These are phyloP conservation scores for Chrysopogon serrulatus DNA, from an alignment of 176 grass and related monocot species.

Conservation along the genomic window DNA sequence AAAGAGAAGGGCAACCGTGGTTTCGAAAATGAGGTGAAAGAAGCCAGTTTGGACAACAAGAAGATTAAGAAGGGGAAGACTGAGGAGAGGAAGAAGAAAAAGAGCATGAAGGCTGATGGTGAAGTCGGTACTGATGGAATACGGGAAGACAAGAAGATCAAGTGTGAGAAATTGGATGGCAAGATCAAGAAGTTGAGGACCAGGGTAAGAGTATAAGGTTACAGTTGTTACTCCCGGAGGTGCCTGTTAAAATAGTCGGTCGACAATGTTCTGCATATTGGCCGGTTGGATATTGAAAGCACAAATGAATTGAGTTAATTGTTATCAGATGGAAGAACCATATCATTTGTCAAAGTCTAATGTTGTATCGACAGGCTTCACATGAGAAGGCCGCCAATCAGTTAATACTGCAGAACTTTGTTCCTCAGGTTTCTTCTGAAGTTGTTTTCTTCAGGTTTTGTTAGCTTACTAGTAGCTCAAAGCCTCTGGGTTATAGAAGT, in stretches of 20 bases:
- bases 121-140: neutral
- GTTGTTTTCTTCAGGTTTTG: conserved; percentile 24
- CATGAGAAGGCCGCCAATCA: neutral
- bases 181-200: conserved; percentile 37
- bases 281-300: neutral
- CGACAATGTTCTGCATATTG: neutral
- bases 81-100: conserved; percentile 34
- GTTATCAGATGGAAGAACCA: neutral
- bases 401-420: neutral
- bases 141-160: conserved; percentile 33
- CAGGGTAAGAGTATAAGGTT: conserved; percentile 30
- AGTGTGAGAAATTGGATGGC: conserved; percentile 15
- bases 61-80: conserved; percentile 6
- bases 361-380: conserved; percentile 6
- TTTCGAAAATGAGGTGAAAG: neutral
- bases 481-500: neutral
- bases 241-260: neutral
- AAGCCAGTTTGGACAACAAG: neutral
- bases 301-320: neutral
- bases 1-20: neutral
- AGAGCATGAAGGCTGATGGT: conserved; percentile 25
- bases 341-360: neutral
- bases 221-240: neutral
- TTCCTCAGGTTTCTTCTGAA: neutral
- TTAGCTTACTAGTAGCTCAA: conserved; percentile 16